These are phyloP conservation scores for Entomortierella chlamydospora DNA, from an alignment of 192 early-diverging fungal genomes.

Conservation along the genomic window DNA sequence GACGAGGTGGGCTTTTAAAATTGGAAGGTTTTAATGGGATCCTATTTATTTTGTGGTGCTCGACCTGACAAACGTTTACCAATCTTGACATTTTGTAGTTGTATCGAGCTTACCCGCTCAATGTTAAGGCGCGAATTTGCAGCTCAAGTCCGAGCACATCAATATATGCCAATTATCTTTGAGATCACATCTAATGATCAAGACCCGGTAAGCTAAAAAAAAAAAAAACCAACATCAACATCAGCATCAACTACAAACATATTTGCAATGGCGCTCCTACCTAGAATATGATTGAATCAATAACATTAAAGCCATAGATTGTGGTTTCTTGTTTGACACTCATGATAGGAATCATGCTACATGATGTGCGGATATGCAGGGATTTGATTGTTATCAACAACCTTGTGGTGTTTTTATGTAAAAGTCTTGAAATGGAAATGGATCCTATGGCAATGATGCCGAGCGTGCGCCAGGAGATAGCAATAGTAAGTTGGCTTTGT, in stretches of 20 bases:
- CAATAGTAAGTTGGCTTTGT: conserved; percentile 27
- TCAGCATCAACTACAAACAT: too few species aligned
- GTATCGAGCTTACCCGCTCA: conserved; percentile 63
- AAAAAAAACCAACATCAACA: not conserved
- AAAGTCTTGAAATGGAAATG: conserved; percentile 30
- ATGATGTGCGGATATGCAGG: conserved; percentile 28
- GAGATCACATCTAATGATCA: conserved; percentile 34
- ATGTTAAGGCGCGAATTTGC: conserved; percentile 57
- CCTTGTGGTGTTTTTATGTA: conserved; percentile 42
- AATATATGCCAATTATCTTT: conserved; percentile 57
- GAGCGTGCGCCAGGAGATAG: conserved; percentile 41
- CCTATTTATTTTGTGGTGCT: not conserved
- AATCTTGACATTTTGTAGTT: conserved; percentile 30
- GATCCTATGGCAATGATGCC: conserved; percentile 52
- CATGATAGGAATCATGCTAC: conserved; percentile 52
- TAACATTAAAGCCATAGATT: conserved; percentile 23
- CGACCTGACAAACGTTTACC: not conserved
- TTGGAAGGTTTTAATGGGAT: too few species aligned
- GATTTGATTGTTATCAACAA: conserved; percentile 24
- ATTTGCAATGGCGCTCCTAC: not conserved
- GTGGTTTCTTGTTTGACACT: conserved; percentile 53
- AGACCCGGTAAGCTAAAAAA: conserved; percentile 50
- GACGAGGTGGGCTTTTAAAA: conserved; percentile 55
- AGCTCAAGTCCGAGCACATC: conserved; percentile 51
- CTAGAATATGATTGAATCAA: not conserved